Evolutionary conservation across 345 rosid species (phyloP).

Genomic region (Populus nigra): DNA sequence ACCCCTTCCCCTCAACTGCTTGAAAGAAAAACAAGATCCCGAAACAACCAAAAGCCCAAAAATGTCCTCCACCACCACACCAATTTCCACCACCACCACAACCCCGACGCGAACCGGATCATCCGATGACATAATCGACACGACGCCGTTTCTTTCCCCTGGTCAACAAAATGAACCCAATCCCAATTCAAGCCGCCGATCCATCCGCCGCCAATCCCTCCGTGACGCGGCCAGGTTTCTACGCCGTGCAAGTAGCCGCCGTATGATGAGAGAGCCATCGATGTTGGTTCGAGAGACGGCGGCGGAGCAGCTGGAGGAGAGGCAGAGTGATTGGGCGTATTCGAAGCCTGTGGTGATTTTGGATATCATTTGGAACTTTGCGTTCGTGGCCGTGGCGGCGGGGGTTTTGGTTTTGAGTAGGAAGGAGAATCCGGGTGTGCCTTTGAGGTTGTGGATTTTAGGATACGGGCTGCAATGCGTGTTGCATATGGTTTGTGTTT

Average conservation of each 20-base stretch:
- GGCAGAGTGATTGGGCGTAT: slow-evolving; percentile 98
- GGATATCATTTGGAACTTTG: slow-evolving; percentile 80
- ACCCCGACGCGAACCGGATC: slow-evolving; percentile 37
- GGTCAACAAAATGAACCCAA: slow-evolving; percentile 14
- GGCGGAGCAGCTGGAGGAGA: slow-evolving; percentile 94
- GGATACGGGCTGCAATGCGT: slow-evolving; percentile 85
- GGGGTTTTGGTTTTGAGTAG: slow-evolving; percentile 59
- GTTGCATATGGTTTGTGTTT: slow-evolving; percentile 81
- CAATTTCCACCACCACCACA: slow-evolving; percentile 17
- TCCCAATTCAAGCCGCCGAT: slow-evolving; percentile 31
- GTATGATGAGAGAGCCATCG: slow-evolving; percentile 89
- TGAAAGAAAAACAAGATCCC: not conserved
- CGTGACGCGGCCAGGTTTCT: slow-evolving; percentile 81
- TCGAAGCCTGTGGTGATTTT: slow-evolving; percentile 88
- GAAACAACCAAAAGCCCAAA: not conserved
- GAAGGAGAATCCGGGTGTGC: slow-evolving; percentile 64
- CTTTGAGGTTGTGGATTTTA: slow-evolving; percentile 75
- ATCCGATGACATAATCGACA: slow-evolving; percentile 59
- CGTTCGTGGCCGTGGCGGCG: slow-evolving; percentile 70
- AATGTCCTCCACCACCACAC: slow-evolving; percentile 11
- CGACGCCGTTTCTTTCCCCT: slow-evolving; percentile 58
- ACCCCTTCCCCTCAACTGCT: not conserved
- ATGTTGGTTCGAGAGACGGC: slow-evolving; percentile 92
- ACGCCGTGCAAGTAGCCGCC: slow-evolving; percentile 85
- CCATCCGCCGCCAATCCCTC: slow-evolving; percentile 63